Percentiles rank a stretch among this genome's conserved stretches.
Evolutionary conservation across 192 early-diverging fungal species (phyloP).

Genomic region (Chytriomyces sp.): DNA sequence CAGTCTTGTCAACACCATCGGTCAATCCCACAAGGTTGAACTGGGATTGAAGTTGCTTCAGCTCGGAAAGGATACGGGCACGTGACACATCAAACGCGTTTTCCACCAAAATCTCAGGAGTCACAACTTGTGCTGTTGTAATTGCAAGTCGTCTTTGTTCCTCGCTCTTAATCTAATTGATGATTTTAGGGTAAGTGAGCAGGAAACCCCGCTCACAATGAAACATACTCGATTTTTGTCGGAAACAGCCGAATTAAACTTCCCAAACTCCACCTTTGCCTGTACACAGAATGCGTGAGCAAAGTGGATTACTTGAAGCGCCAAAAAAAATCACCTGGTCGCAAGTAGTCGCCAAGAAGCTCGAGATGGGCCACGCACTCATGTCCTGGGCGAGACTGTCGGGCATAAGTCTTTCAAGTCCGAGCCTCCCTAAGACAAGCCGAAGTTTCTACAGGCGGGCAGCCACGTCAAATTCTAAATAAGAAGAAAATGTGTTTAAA

Average conservation of each 20-base stretch:
- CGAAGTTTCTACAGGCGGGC: conserved; percentile 59
- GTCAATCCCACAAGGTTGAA: conserved; percentile 40
- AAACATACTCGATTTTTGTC: conserved; percentile 6
- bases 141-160: conserved; percentile 8
- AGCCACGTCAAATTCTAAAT: too few relatives aligned
- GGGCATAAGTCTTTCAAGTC: conserved; percentile 42
- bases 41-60: conserved; percentile 24
- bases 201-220: too few relatives aligned
- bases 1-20: not conserved
- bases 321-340: conserved; percentile 6
- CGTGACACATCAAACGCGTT: conserved; percentile 73
- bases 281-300: not conserved
- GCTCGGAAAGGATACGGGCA: conserved; percentile 51
- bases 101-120: not conserved
- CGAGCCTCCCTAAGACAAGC: conserved; percentile 38
- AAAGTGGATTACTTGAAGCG: not conserved
- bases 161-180: not conserved
- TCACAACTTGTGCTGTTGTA: conserved; percentile 9
- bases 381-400: not conserved
- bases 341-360: not conserved
- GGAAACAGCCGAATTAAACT: conserved; percentile 1
- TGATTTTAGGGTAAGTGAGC: too few relatives aligned
- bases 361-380: conserved; percentile 16
- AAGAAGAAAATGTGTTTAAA: conserved; percentile 46
- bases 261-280: conserved; percentile 14